Evolutionary conservation across 805 yeast genomes (phyloP).

Genomic region (Ogataea nakhonphanomensis): DNA sequence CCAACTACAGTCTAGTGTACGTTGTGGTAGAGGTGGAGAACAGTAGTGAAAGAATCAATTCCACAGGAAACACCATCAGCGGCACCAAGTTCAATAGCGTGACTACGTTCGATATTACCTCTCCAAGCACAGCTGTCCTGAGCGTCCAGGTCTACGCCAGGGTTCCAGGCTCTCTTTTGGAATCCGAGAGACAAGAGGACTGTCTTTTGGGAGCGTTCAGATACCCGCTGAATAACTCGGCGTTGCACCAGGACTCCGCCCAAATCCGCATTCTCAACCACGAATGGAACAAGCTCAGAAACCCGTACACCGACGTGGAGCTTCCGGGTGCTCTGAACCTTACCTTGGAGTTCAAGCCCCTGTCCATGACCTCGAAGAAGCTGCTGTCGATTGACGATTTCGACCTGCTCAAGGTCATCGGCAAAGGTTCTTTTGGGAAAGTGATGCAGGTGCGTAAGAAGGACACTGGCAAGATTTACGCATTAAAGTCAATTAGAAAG

Average conservation of each 20-base stretch:
- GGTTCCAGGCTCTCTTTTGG: constrained; percentile 61
- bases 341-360: constrained; percentile 33
- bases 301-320: constrained; percentile 32
- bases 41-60: constrained; percentile 84
- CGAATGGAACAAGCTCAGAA: constrained; percentile 41
- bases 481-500: constrained; percentile 88
- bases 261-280: constrained; percentile 62
- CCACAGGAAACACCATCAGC: constrained; percentile 76
- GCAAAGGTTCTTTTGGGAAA: constrained; percentile 97
- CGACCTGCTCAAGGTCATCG: constrained; percentile 89
- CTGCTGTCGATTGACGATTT: constrained; percentile 86
- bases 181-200: constrained; percentile 48
- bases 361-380: constrained; percentile 41
- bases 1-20: constrained; percentile 53
- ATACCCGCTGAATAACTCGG: constrained; percentile 42
- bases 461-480: constrained; percentile 92
- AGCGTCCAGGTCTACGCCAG: constrained; percentile 77
- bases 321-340: constrained; percentile 39
- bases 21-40: constrained; percentile 93
- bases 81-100: constrained; percentile 84
- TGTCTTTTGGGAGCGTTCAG: constrained; percentile 71
- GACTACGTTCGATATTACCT: constrained; percentile 84
- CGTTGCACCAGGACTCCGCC: constrained; percentile 32
- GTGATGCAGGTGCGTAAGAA: constrained; percentile 98
- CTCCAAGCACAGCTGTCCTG: constrained; percentile 43